Evolutionary conservation across 2,329 filamentous ascomycete species (phyloP).

Genomic region (Penicillium capsulatum): DNA sequence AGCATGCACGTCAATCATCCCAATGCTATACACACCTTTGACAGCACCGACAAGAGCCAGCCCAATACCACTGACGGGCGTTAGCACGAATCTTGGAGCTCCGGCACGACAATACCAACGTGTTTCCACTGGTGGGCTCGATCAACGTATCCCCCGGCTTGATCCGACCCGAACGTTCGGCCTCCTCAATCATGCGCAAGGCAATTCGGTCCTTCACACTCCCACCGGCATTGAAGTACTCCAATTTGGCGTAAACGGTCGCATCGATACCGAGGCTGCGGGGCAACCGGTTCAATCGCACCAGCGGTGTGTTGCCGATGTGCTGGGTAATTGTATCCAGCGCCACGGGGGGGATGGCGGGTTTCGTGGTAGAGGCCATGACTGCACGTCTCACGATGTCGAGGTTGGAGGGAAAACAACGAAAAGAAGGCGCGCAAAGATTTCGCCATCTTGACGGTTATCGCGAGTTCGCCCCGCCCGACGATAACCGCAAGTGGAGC

Average conservation of each 20-base stretch:
- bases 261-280: conserved; percentile 85
- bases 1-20: background rate
- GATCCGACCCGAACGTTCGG: conserved; percentile 84
- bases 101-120: conserved; percentile 43
- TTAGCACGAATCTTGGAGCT: background rate
- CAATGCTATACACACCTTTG: conserved; percentile 56
- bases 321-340: conserved; percentile 73
- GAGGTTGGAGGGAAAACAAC: background rate
- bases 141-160: conserved; percentile 97
- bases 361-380: conserved; percentile 49
- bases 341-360: conserved; percentile 52
- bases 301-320: conserved; percentile 94
- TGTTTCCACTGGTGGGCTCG: conserved; percentile 97
- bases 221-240: conserved; percentile 90
- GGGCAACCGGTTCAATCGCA: conserved; percentile 87
- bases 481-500: conserved; percentile 19
- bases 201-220: conserved; percentile 95
- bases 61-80: conserved; percentile 64
- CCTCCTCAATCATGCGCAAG: conserved; percentile 93
- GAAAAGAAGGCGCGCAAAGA: background rate
- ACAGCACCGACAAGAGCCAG: conserved; percentile 83
- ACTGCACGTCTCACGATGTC: conserved; percentile 3
- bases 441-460: background rate
- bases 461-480: conserved; percentile 15
- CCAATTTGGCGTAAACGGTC: conserved; percentile 84